A percentile compares a stretch with the other conserved stretches of the same genome.
These are phyloP conservation scores for Boletus rufocinnamomeus DNA, from an alignment of 768 basidiomycete species.

Conservation along the genomic window DNA sequence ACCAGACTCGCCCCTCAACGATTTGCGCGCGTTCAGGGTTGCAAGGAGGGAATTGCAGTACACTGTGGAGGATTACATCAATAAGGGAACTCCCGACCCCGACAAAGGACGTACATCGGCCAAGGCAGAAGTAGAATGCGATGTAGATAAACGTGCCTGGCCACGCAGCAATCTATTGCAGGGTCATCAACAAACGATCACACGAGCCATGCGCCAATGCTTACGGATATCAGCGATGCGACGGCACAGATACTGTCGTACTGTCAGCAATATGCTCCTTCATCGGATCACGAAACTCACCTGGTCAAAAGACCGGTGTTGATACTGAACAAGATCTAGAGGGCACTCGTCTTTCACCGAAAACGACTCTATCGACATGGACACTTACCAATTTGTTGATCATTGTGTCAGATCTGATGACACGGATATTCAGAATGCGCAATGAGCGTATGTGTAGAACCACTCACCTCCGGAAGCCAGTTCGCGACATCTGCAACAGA, in stretches of 20 bases:
- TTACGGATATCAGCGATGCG: slow-evolving; percentile 58
- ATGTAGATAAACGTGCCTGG: slow-evolving; percentile 61
- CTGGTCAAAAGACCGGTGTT: slow-evolving; percentile 41
- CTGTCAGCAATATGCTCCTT: not conserved
- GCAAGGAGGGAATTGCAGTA: slow-evolving; percentile 65
- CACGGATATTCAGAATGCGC: not conserved
- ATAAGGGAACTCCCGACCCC: not conserved
- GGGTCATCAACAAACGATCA: not conserved
- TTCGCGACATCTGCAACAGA: slow-evolving; percentile 50
- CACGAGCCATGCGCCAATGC: not conserved
- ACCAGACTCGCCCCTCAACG: slow-evolving; percentile 38
- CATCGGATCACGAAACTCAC: slow-evolving; percentile 4
- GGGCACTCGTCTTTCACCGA: not conserved
- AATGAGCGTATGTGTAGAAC: not conserved
- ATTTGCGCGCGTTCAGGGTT: slow-evolving; percentile 58
- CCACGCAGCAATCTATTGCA: slow-evolving; percentile 49
- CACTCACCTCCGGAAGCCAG: slow-evolving; percentile 50
- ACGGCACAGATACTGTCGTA: slow-evolving; percentile 50
- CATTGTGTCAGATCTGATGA: slow-evolving; percentile 49
- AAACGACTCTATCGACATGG: not conserved
- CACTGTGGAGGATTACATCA: slow-evolving; percentile 35
- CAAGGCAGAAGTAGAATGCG: slow-evolving; percentile 64
- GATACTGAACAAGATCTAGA: slow-evolving; percentile 53
- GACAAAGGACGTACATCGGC: slow-evolving; percentile 47
- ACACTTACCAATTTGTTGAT: slow-evolving; percentile 46